These are phyloP conservation scores for Collybia nuda DNA, from an alignment of 768 basidiomycete species.

Conservation along the genomic window DNA sequence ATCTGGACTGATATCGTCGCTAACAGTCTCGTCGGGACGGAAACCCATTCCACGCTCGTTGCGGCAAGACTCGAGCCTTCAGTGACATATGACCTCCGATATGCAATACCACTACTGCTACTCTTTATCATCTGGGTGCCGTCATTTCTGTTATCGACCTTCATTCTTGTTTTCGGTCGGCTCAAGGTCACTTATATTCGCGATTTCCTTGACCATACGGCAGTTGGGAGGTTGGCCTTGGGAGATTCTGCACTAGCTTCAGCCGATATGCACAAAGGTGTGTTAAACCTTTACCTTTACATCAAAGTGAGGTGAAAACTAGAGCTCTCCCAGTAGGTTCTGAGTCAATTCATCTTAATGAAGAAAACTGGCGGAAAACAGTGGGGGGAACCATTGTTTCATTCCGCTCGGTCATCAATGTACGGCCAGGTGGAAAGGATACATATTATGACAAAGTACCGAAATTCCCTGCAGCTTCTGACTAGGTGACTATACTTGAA, in stretches of 20 bases:
- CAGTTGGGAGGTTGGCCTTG: constrained; percentile 11
- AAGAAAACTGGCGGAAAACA: too few species aligned
- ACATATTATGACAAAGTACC: too few species aligned
- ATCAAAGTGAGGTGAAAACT: too few species aligned
- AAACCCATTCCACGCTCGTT: constrained; percentile 3
- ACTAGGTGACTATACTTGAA: too few species aligned
- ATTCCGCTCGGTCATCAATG: too few species aligned
- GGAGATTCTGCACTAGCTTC: constrained; percentile 5
- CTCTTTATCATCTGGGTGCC: constrained; percentile 13
- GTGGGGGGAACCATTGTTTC: too few species aligned
- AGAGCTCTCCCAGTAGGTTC: too few species aligned
- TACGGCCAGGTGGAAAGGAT: too few species aligned
- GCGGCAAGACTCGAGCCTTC: constrained; percentile 7
- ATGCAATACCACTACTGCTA: constrained; percentile 13
- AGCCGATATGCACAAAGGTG: too few species aligned
- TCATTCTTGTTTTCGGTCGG: constrained; percentile 8
- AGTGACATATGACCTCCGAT: constrained; percentile 10
- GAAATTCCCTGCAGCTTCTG: too few species aligned
- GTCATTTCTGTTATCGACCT: neutral
- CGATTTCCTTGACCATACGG: constrained; percentile 15
- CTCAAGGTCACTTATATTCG: constrained; percentile 12
- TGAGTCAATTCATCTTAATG: too few species aligned
- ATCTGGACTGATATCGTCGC: constrained; percentile 19
- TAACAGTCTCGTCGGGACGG: constrained; percentile 13
- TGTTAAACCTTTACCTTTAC: too few species aligned